phyloP scores from a whole-genome alignment of 139 green algal species.

The Auxenochlorella pyrenoidosa region DNA sequence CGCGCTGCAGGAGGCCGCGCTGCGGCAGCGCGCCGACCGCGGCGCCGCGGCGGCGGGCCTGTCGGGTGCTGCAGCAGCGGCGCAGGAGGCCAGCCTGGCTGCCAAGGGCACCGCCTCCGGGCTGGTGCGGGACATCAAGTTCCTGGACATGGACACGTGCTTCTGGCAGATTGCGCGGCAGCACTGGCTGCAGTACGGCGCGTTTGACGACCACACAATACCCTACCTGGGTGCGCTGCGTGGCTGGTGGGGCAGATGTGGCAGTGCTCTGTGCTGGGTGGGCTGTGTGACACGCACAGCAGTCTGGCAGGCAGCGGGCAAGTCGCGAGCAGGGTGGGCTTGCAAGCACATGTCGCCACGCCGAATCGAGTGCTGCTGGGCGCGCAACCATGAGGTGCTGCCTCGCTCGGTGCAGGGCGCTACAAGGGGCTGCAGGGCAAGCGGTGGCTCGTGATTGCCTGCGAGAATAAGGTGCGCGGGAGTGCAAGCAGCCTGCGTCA shows the following conservation, averaged over 20 bases:
- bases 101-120: slow-evolving; percentile 57
- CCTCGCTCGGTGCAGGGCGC: slow-evolving; percentile 39
- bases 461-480: slow-evolving; percentile 66
- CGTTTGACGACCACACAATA: slow-evolving; percentile 36
- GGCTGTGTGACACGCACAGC: no score
- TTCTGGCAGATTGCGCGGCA: slow-evolving; percentile 67
- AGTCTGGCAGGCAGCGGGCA: no score
- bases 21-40: slow-evolving; percentile 60
- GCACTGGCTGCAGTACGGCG: slow-evolving; percentile 50
- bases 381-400: no score
- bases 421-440: slow-evolving; percentile 49
- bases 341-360: not conserved
- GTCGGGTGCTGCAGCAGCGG: slow-evolving; percentile 6
- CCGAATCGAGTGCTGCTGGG: not conserved
- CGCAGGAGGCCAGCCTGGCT: slow-evolving; percentile 31
- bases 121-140: slow-evolving; percentile 57
- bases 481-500: no score
- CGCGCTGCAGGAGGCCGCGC: slow-evolving; percentile 59
- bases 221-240: slow-evolving; percentile 55
- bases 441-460: slow-evolving; percentile 66
- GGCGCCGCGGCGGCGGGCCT: slow-evolving; percentile 6
- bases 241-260: not conserved
- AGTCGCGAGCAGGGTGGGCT: no score
- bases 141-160: slow-evolving; percentile 61
- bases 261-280: no score